These are phyloP conservation scores for Phyllostachys edulis DNA, from an alignment of 176 grass and related monocot genomes.

Conservation along the genomic window DNA sequence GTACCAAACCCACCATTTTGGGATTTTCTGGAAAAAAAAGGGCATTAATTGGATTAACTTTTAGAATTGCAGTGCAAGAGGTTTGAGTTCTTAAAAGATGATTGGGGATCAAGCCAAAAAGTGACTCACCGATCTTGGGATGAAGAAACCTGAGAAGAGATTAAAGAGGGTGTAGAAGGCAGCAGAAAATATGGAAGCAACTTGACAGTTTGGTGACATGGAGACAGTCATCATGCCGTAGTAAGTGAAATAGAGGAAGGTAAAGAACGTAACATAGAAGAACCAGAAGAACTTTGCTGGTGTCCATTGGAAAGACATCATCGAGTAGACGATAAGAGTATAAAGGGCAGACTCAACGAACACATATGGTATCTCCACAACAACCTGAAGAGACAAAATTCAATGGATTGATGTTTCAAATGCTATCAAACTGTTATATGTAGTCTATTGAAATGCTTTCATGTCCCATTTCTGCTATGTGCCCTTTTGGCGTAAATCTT, in stretches of 20 bases:
- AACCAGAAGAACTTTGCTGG: conserved; percentile 77
- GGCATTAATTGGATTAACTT: conserved; percentile 4
- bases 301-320: conserved; percentile 71
- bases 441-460: conserved; percentile 4
- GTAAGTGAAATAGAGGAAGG: conserved; percentile 76
- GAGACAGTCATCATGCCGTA: conserved; percentile 75
- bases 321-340: conserved; percentile 52
- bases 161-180: conserved; percentile 63
- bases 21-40: conserved; percentile 64
- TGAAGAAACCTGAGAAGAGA: conserved; percentile 74
- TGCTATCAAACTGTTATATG: conserved; percentile 15
- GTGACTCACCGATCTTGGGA: conserved; percentile 57
- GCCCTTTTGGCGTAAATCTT: neutral
- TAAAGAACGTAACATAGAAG: conserved; percentile 62
- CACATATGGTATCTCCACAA: conserved; percentile 80
- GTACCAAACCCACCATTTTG: conserved; percentile 85
- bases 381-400: conserved; percentile 46
- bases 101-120: neutral
- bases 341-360: conserved; percentile 52
- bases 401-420: neutral
- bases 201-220: conserved; percentile 52
- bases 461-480: neutral
- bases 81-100: conserved; percentile 10
- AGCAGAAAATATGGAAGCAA: conserved; percentile 64
- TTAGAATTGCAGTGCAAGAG: neutral